A percentile compares a stretch with the other conserved stretches of the same genome.
phyloP scores from a whole-genome alignment of 768 basidiomycete species.

The Boletus reticulatus region DNA sequence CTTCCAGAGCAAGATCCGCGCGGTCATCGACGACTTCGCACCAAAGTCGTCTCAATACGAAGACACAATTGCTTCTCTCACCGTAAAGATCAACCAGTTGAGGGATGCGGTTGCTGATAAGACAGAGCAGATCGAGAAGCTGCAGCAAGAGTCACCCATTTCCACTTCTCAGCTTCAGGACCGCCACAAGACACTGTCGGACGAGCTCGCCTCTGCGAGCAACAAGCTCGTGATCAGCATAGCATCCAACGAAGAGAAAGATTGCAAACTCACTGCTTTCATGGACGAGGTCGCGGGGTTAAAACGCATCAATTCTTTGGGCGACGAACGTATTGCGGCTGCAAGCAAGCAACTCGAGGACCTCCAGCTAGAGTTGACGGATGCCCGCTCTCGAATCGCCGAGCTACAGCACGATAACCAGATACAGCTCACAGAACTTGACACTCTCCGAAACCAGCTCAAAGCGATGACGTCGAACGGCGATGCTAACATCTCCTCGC shows the following conservation, averaged over 20 bases:
- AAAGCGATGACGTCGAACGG: background rate
- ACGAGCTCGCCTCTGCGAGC: background rate
- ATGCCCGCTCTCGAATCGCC: background rate
- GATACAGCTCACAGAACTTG: background rate
- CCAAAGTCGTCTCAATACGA: constrained; percentile 2
- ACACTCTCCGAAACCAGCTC: background rate
- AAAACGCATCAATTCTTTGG: background rate
- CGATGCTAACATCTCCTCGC: background rate
- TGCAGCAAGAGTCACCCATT: background rate
- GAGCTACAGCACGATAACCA: background rate
- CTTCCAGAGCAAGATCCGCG: background rate
- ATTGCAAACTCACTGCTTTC: background rate
- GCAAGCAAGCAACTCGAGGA: background rate
- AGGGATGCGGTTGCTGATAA: background rate
- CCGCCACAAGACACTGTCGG: background rate
- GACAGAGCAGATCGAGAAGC: background rate
- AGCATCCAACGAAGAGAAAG: background rate
- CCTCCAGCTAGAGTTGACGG: background rate
- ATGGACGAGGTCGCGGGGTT: background rate
- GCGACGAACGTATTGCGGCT: background rate
- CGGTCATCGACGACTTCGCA: background rate
- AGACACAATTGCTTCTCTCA: background rate
- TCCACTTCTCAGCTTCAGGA: background rate
- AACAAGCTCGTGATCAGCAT: background rate
- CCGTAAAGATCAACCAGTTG: background rate